Conservation (phyloP, 106 monocot species). For the Agapanthus africanus region DNA sequence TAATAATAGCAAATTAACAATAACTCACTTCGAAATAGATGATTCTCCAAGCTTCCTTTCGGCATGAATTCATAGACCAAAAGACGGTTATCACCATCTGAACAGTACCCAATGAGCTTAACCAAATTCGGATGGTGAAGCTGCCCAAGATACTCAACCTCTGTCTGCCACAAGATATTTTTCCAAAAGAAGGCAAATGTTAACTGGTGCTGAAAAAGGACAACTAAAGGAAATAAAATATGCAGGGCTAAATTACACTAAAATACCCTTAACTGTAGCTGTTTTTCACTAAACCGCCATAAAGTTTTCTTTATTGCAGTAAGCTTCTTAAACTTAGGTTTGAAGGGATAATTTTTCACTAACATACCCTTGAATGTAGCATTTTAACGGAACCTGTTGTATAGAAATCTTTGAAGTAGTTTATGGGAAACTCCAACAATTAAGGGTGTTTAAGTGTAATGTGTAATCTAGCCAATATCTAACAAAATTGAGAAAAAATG, state of each 20-base stretch:
- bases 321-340: no score
- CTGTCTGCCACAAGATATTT: constrained; percentile 48
- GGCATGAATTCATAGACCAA: constrained; percentile 91
- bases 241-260: no score
- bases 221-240: background rate
- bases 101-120: constrained; percentile 82
- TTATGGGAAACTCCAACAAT: background rate
- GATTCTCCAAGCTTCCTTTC: constrained; percentile 92
- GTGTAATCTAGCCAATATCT: no score
- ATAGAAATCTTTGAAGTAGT: background rate
- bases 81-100: constrained; percentile 75
- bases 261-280: no score
- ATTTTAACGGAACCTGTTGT: no score
- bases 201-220: background rate
- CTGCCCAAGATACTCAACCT: constrained; percentile 84
- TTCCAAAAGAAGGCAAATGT: background rate
- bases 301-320: no score
- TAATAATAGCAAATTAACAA: background rate
- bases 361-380: no score
- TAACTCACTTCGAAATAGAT: constrained; percentile 80
- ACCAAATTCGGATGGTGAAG: constrained; percentile 86
- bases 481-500: background rate
- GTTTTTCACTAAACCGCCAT: background rate
- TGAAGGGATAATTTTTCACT: no score
- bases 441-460: no score